These are phyloP conservation scores for Melaleuca quinquenervia DNA, from an alignment of 345 rosid genomes.

Conservation along the genomic window DNA sequence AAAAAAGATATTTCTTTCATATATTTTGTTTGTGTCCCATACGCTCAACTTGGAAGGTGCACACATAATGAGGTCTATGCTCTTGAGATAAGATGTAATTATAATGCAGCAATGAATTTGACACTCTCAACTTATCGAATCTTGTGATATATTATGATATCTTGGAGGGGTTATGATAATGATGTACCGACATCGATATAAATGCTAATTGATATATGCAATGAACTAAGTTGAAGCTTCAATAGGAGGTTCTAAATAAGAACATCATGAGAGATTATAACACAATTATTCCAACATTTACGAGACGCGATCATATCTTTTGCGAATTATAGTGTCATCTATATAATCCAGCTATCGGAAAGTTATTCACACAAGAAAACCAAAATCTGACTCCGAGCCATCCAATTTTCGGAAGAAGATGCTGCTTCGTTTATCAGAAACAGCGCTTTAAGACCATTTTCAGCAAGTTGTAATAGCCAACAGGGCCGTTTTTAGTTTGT, in stretches of 20 bases:
- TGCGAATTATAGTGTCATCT: not conserved
- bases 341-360: fast-evolving
- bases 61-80: no score
- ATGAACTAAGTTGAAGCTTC: not conserved
- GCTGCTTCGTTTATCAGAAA: no score
- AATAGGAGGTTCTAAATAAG: not conserved
- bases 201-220: not conserved
- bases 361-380: not conserved
- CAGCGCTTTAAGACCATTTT: no score
- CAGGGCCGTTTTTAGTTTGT: not conserved
- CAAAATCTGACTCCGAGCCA: no score
- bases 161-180: not conserved
- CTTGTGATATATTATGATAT: not conserved
- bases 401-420: no score
- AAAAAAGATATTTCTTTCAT: no score
- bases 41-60: no score
- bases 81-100: no score
- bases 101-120: not conserved
- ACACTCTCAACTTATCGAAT: not conserved
- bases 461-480: not conserved
- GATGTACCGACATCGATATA: not conserved
- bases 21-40: no score
- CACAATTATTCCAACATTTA: not conserved
- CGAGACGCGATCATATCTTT: not conserved
- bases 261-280: not conserved